Evolutionary conservation across 352 stramenopile species (phyloP), one percentile per base, ranked within the genome.

Genomic region (Phytophthora boehmeriae): DNA sequence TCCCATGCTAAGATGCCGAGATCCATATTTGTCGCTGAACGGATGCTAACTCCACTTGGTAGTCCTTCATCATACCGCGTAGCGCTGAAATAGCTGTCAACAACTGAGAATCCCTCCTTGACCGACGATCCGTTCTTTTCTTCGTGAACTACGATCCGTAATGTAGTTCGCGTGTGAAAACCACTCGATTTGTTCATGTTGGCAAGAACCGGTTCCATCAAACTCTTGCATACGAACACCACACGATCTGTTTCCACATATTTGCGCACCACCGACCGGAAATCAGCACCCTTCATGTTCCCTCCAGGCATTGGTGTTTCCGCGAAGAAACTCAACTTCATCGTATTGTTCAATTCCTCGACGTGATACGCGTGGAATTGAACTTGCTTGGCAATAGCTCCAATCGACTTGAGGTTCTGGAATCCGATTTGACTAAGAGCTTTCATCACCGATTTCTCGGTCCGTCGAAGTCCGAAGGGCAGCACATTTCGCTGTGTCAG

Each of bases 11-110:
- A n/a, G n/a, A n/a, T n/a, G n/a, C n/a, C n/a, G n/a, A n/a, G n/a
- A n/a, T n/a, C n/a, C n/a, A n/a, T n/a, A n/a, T n/a, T n/a, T n/a
- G n/a, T n/a, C n/a, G n/a, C n/a, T n/a, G n/a, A n/a, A n/a, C n/a
- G 34, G 17, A 59, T 41, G 9, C 0, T 36, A 2, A 14, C 10
- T 5, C 36, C 20, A 0, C 16, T 4, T 17, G 44, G 30, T 4
- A 62, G 38, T 0, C 19, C 63, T 45, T 62, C 9, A 9, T 55
- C 22, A 14, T 55, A 34, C 1, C 56, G 36, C 11, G 56, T 66
- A 1, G 56, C 63, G 5, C 35, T 71, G 28, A 71, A 71, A 9
- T 66, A 50, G 30, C 56, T 71, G 14, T 71, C 63, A 4, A 71
- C 49, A 10, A 48, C 19, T 2, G 60, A 50, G 3, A 20, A 23